Conservation (phyloP, 2,329 filamentous ascomycete genomes). For the Xylaria arbuscula region DNA sequence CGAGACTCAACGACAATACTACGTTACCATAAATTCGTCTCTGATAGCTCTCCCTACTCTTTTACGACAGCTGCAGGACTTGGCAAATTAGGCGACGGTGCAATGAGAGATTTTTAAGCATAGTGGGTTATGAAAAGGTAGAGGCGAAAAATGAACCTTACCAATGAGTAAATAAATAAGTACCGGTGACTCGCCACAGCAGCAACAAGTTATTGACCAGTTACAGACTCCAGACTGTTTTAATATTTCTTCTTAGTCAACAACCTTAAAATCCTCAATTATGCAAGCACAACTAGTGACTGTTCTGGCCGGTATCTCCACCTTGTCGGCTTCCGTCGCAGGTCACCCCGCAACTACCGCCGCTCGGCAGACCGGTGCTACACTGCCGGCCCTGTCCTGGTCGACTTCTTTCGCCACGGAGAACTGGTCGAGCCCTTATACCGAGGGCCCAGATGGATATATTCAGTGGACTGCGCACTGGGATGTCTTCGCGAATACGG, state of each 20-base stretch:
- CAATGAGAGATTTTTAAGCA: not conserved
- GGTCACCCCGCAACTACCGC: constrained; percentile 6
- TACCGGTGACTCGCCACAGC: no score
- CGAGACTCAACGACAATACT: constrained; percentile 4
- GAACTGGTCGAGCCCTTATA: constrained; percentile 18
- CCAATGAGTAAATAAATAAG: no score
- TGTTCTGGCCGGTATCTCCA: no score
- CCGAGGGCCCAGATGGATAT: constrained; percentile 5
- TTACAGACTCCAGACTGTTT: not conserved
- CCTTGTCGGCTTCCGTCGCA: constrained; percentile 13
- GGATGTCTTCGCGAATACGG: constrained; percentile 16
- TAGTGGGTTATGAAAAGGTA: not conserved
- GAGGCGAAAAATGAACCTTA: constrained; percentile 2
- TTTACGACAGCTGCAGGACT: constrained; percentile 13
- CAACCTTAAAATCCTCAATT: no score
- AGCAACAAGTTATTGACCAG: no score
- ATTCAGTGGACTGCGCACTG: constrained; percentile 11
- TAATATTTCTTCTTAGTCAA: no score
- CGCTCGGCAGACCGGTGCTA: constrained; percentile 4
- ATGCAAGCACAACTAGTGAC: no score
- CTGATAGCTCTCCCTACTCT: not conserved
- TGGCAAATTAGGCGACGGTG: not conserved
- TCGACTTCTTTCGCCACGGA: no score
- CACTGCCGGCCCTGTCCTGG: constrained; percentile 10
- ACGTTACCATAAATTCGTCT: constrained; percentile 7